Evolutionary conservation across 2,329 filamentous ascomycete species (phyloP).

Genomic region (Rutstroemia sp.): DNA sequence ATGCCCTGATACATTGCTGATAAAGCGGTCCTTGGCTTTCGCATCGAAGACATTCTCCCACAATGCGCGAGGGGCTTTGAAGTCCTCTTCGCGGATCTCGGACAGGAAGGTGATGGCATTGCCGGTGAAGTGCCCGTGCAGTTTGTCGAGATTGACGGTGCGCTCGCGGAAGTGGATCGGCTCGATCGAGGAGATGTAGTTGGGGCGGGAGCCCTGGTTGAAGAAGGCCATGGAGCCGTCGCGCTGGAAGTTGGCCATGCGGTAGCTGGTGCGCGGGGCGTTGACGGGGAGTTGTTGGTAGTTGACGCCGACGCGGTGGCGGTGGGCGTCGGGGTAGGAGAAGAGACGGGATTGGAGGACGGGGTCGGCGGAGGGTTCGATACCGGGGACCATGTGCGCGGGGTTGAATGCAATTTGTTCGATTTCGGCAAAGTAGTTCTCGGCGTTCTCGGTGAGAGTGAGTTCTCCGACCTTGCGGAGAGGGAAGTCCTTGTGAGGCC

Average conservation of each 20-base stretch:
- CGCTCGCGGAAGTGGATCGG: slow-evolving; percentile 27
- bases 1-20: slow-evolving; percentile 52
- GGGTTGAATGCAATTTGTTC: slow-evolving; percentile 64
- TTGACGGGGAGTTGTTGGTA: slow-evolving; percentile 48
- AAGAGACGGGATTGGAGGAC: slow-evolving; percentile 61
- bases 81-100: slow-evolving; percentile 30
- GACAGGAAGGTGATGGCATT: slow-evolving; percentile 39
- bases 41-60: slow-evolving; percentile 35
- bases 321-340: slow-evolving; percentile 59
- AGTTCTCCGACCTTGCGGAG: slow-evolving; percentile 43
- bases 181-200: slow-evolving; percentile 33
- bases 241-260: slow-evolving; percentile 30
- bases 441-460: slow-evolving; percentile 40
- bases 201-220: slow-evolving; percentile 43
- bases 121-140: slow-evolving; percentile 43
- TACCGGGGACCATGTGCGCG: slow-evolving; percentile 55
- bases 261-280: slow-evolving; percentile 17
- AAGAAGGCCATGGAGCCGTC: slow-evolving; percentile 31
- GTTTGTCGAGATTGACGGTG: slow-evolving; percentile 33
- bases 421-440: slow-evolving; percentile 56
- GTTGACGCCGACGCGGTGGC: slow-evolving; percentile 48
- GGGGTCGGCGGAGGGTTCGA: slow-evolving; percentile 61
- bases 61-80: slow-evolving; percentile 28
- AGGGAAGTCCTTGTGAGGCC: slow-evolving; percentile 41
- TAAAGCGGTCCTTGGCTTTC: slow-evolving; percentile 50